phyloP scores from a whole-genome alignment of 805 yeast genomes.

The Starmerella riodocensis region DNA sequence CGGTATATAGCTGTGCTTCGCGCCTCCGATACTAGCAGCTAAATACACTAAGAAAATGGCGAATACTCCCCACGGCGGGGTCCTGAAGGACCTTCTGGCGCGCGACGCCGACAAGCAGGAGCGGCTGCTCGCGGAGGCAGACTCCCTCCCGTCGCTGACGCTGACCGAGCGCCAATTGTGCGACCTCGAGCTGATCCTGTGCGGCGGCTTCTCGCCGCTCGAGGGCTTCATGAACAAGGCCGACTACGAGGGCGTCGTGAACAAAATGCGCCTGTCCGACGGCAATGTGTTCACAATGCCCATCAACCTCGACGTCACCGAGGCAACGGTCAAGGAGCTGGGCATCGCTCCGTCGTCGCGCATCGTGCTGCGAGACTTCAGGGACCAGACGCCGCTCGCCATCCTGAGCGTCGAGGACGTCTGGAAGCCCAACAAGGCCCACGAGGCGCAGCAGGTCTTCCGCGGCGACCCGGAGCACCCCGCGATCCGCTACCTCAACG shows the following conservation, averaged over 20 bases:
- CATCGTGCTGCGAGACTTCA: conserved; percentile 63
- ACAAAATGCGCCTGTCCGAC: conserved; percentile 51
- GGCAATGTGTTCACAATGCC: conserved; percentile 89
- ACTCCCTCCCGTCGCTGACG: conserved; percentile 32
- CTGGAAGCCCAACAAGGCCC: conserved; percentile 64
- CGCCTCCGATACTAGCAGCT: too few relatives aligned
- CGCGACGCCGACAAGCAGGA: conserved; percentile 58
- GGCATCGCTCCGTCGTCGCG: conserved; percentile 42
- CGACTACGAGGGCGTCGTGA: conserved; percentile 57
- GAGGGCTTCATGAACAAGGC: conserved; percentile 56
- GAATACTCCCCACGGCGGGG: conserved; percentile 80
- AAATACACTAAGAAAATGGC: conserved; percentile 27
- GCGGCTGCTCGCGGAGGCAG: conserved; percentile 47
- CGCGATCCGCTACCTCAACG: conserved; percentile 60
- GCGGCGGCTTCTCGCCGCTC: conserved; percentile 89
- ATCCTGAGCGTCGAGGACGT: conserved; percentile 66
- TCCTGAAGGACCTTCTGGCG: conserved; percentile 66
- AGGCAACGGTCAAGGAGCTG: conserved; percentile 34
- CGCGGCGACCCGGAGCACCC: conserved; percentile 98
- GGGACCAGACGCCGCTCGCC: conserved; percentile 69
- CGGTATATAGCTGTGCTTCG: too few relatives aligned
- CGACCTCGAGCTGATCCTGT: conserved; percentile 78
- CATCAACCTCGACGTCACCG: conserved; percentile 67
- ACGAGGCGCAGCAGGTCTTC: conserved; percentile 76
- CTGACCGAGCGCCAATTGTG: conserved; percentile 83